Evolutionary conservation across 1,284 basidiomycete genomes (phyloP).

Genomic region (Heterobasidion parviporum): DNA sequence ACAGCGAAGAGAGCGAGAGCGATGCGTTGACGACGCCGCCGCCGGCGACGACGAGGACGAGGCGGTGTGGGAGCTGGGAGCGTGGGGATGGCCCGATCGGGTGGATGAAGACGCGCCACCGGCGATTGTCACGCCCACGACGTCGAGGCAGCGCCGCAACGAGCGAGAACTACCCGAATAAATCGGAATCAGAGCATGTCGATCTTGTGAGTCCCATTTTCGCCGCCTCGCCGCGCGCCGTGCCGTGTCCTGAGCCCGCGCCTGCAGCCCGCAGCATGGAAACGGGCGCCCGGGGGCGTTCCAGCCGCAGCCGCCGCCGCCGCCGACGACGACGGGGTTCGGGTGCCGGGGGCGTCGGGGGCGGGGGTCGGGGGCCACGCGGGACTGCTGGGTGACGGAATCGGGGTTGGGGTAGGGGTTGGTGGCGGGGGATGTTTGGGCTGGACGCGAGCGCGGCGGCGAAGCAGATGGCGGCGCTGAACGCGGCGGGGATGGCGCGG

Average conservation of each 20-base stretch:
- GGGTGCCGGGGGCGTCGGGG: background rate
- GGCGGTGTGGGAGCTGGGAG: no score
- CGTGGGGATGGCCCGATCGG: no score
- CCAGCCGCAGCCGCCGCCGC: background rate
- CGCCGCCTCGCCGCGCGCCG: background rate
- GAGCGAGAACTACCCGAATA: background rate
- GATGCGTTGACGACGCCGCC: no score
- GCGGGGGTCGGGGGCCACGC: no score
- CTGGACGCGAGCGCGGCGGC: constrained; percentile 31
- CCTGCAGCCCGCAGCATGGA: background rate
- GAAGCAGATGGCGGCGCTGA: constrained; percentile 72
- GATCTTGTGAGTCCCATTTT: background rate
- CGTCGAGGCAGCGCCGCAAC: background rate
- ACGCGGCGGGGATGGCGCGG: constrained; percentile 53
- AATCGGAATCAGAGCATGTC: background rate
- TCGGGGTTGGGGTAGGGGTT: no score
- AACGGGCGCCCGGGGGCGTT: background rate
- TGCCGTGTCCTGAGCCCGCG: background rate
- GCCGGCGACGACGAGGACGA: no score
- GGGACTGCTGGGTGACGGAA: no score
- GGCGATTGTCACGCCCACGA: background rate
- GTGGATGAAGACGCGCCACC: background rate
- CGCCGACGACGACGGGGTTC: background rate
- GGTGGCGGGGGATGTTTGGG: constrained; percentile 1
- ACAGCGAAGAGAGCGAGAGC: background rate